Conservation (phyloP, 2,329 filamentous ascomycete genomes). For the Atkinsonella hypoxylon region DNA sequence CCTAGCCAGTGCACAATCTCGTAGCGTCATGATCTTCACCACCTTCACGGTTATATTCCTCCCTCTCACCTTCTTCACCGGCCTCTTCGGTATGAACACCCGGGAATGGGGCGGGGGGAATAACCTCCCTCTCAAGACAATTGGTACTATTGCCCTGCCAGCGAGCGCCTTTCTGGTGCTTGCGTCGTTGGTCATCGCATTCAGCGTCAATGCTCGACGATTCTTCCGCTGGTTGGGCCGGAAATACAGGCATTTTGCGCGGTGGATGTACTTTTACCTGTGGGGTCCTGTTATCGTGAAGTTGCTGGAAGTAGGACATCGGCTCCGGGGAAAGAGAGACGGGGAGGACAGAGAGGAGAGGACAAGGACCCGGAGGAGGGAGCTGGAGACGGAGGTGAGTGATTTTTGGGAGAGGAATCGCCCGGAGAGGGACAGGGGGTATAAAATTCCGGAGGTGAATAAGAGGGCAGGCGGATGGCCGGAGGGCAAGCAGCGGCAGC, state of each 20-base stretch:
- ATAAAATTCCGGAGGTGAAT: constrained; percentile 28
- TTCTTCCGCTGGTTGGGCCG: constrained; percentile 16
- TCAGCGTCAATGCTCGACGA: constrained; percentile 34
- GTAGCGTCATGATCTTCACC: constrained; percentile 55
- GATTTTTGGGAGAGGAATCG: constrained; percentile 31
- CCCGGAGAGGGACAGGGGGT: constrained; percentile 26
- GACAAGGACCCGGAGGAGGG: constrained; percentile 10
- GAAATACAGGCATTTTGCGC: constrained; percentile 5
- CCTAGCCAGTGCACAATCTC: constrained; percentile 47
- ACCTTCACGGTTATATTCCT: constrained; percentile 52
- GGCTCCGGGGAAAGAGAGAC: constrained; percentile 10
- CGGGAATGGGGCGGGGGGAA: constrained; percentile 43
- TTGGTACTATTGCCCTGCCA: constrained; percentile 37
- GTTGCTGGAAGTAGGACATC: background rate
- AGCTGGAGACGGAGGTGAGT: constrained; percentile 22
- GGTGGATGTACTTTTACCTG: constrained; percentile 13
- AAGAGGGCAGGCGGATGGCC: constrained; percentile 9
- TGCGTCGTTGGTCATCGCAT: constrained; percentile 41
- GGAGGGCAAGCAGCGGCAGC: background rate
- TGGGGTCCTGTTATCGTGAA: constrained; percentile 13
- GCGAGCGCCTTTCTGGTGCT: constrained; percentile 36
- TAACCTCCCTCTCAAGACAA: constrained; percentile 29
- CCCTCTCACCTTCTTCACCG: constrained; percentile 53
- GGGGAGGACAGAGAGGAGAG: constrained; percentile 5
- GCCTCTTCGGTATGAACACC: constrained; percentile 54